These are phyloP conservation scores for Rhododendron vialii DNA, from an alignment of 148 eudicot species.

Conservation along the genomic window DNA sequence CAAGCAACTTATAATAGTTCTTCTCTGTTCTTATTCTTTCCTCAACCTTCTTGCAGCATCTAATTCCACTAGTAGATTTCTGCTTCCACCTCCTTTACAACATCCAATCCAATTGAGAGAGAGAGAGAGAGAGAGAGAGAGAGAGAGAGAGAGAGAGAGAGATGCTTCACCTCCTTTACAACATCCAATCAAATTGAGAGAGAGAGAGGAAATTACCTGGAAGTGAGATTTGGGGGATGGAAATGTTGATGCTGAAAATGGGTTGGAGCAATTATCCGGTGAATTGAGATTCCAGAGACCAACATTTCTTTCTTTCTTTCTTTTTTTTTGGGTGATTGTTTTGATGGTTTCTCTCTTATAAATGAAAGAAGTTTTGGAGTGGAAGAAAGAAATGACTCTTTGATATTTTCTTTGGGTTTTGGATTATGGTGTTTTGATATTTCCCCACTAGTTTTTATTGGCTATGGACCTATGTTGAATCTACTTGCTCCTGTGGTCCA, in stretches of 20 bases:
- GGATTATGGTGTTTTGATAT: neutral
- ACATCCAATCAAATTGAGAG: neutral
- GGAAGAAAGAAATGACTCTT: neutral
- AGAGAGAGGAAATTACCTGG: constrained; percentile 13
- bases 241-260: constrained; percentile 4
- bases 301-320: neutral
- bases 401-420: constrained; percentile 3
- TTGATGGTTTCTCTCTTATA: neutral
- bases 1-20: constrained; percentile 49
- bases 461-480: no score
- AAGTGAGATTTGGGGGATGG: constrained; percentile 2
- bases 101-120: neutral
- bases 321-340: neutral
- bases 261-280: constrained; percentile 6
- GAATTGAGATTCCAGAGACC: constrained; percentile 6
- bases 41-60: constrained; percentile 17
- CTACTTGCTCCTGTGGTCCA: neutral
- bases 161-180: constrained; percentile 12
- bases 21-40: constrained; percentile 11
- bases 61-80: neutral
- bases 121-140: neutral
- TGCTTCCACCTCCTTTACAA: constrained; percentile 15
- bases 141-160: no score
- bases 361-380: neutral
- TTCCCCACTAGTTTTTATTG: neutral